Percentiles rank a stretch among this genome's conserved stretches.
Evolutionary conservation across 2,329 filamentous ascomycete genomes (phyloP).

Genomic region (Exophiala xenobiotica): DNA sequence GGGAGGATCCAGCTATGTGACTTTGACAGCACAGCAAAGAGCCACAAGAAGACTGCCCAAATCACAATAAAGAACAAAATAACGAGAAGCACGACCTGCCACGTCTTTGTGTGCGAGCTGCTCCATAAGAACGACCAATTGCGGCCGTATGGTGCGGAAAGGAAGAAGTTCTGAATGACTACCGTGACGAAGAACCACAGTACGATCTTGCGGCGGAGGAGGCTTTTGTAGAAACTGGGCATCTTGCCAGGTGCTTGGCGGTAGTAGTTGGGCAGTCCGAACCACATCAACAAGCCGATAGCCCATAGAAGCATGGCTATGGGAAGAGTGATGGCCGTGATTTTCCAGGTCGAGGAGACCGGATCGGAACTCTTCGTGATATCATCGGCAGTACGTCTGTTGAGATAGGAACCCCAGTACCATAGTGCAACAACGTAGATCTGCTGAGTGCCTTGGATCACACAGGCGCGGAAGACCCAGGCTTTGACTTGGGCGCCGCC

Average conservation of each 20-base stretch:
- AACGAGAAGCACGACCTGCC: conserved; percentile 56
- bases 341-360: conserved; percentile 46
- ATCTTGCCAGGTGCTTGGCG: conserved; percentile 63
- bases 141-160: conserved; percentile 64
- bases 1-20: conserved; percentile 66
- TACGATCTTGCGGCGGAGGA: conserved; percentile 63
- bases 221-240: conserved; percentile 63
- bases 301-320: conserved; percentile 58
- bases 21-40: conserved; percentile 57
- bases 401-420: conserved; percentile 64
- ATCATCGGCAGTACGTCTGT: conserved; percentile 45
- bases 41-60: conserved; percentile 55
- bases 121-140: conserved; percentile 67
- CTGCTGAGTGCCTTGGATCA: conserved; percentile 67
- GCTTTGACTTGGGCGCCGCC: conserved; percentile 61
- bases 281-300: conserved; percentile 55
- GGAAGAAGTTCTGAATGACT: conserved; percentile 66
- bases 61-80: conserved; percentile 52
- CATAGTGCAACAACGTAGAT: conserved; percentile 64
- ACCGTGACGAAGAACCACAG: conserved; percentile 67
- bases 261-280: conserved; percentile 67
- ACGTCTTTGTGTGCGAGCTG: conserved; percentile 55
- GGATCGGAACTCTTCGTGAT: conserved; percentile 35
- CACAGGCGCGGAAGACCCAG: conserved; percentile 66
- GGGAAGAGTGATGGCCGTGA: conserved; percentile 57